Evolutionary conservation across 2,329 filamentous ascomycete genomes (phyloP).

Genomic region (Pseudopyrenochaeta lycopersici): DNA sequence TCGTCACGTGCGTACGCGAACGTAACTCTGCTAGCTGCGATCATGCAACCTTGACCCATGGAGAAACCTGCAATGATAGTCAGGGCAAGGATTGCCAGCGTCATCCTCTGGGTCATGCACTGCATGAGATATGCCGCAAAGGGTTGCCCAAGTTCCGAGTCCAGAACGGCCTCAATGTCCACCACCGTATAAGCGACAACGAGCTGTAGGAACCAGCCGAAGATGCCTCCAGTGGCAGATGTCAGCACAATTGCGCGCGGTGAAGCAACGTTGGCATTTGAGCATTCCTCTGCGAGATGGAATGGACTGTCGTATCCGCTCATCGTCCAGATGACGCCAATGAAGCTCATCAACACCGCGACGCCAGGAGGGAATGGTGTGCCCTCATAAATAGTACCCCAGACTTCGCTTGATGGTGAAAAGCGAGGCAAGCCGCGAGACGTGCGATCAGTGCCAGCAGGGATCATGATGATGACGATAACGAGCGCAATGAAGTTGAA

Average conservation of each 20-base stretch:
- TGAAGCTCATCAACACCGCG: constrained; percentile 75
- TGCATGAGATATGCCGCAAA: constrained; percentile 76
- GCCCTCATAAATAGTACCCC: constrained; percentile 71
- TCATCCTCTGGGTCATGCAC: constrained; percentile 67
- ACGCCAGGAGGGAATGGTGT: constrained; percentile 75
- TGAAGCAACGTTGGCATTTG: constrained; percentile 74
- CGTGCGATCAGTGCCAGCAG: constrained; percentile 63
- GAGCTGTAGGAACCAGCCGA: constrained; percentile 78
- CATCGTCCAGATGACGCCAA: constrained; percentile 75
- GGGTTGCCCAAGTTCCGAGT: constrained; percentile 72
- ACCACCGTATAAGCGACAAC: constrained; percentile 77
- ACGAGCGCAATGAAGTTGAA: constrained; percentile 76
- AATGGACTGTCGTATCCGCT: constrained; percentile 74
- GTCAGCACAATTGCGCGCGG: constrained; percentile 78
- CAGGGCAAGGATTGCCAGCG: constrained; percentile 69
- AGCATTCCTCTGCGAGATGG: constrained; percentile 78
- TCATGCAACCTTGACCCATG: constrained; percentile 79
- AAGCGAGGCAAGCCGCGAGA: constrained; percentile 67
- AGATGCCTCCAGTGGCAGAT: constrained; percentile 69
- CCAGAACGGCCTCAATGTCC: constrained; percentile 67
- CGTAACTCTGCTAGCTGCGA: constrained; percentile 71
- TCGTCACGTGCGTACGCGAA: constrained; percentile 78
- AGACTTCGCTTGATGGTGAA: constrained; percentile 66
- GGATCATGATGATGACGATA: constrained; percentile 74
- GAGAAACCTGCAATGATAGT: constrained; percentile 75